phyloP scores from a whole-genome alignment of 176 grass and related monocot genomes.

The Triticum urartu region DNA sequence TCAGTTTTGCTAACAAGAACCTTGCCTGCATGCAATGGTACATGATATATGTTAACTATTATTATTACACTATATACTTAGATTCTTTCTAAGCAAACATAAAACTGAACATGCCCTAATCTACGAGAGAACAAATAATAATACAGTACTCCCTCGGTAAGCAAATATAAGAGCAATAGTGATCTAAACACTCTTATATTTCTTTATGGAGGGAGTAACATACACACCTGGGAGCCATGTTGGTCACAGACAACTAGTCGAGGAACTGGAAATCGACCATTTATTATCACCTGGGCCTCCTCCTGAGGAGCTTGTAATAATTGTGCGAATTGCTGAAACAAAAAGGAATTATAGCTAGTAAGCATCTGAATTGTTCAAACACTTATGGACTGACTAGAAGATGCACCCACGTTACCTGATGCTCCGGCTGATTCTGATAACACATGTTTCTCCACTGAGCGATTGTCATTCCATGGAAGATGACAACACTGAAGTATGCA shows the following conservation, averaged over 20 bases:
- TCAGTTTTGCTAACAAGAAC: constrained; percentile 93
- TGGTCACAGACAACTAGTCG: constrained; percentile 98
- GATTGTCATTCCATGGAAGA: constrained; percentile 96
- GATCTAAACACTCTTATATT: too few relatives aligned
- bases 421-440: constrained; percentile 96
- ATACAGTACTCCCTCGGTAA: not conserved
- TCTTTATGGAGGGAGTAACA: not conserved
- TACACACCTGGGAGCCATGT: constrained; percentile 87
- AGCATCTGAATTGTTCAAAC: constrained; percentile 17
- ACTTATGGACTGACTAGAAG: not conserved
- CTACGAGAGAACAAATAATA: constrained; percentile 12
- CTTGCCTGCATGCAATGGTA: constrained; percentile 62
- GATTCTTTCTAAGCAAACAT: not conserved
- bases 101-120: not conserved
- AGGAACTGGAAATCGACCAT: constrained; percentile 84
- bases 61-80: too few relatives aligned
- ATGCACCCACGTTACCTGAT: constrained; percentile 57
- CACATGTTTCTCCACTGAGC: constrained; percentile 99
- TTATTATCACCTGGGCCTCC: constrained; percentile 78
- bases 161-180: too few relatives aligned
- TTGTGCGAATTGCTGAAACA: constrained; percentile 80
- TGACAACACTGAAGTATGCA: constrained; percentile 96
- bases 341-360: constrained; percentile 8
- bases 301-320: constrained; percentile 89
- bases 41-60: not conserved